These are phyloP conservation scores for Mycena pura DNA, from an alignment of 768 basidiomycete species.

Conservation along the genomic window DNA sequence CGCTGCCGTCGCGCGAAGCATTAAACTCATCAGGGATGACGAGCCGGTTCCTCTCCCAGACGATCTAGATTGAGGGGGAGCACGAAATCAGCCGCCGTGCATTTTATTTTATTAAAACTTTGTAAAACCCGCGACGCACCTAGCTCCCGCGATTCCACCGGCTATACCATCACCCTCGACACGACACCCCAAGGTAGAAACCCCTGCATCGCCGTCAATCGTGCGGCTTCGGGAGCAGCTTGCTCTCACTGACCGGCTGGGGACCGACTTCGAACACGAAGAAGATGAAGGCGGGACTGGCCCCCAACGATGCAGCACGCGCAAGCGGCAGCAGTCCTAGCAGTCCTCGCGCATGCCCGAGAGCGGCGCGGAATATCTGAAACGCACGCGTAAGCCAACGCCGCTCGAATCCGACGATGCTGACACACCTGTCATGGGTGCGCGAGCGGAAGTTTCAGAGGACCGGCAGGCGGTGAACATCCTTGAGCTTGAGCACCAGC, in stretches of 20 bases:
- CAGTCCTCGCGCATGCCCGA: not conserved
- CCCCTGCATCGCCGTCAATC: too few relatives aligned
- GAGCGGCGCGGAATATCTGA: not conserved
- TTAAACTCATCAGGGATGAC: constrained; percentile 27
- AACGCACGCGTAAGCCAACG: not conserved
- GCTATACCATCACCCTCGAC: too few relatives aligned
- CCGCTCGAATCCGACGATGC: not conserved
- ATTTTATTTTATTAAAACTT: not conserved
- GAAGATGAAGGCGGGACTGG: not conserved
- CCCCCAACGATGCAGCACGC: not conserved
- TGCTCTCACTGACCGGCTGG: too few relatives aligned
- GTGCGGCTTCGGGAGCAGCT: too few relatives aligned
- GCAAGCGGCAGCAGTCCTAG: not conserved
- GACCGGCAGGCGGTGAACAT: not conserved
- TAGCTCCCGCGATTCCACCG: not conserved
- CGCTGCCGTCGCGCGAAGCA: constrained; percentile 37
- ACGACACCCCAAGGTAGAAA: too few relatives aligned
- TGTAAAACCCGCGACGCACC: not conserved
- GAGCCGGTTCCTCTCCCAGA: constrained; percentile 4
- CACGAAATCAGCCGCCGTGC: not conserved
- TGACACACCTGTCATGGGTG: not conserved
- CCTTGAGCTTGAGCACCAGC: constrained; percentile 25
- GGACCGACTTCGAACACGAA: too few relatives aligned
- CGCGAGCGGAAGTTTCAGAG: not conserved
- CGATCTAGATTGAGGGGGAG: constrained; percentile 28